A percentile compares a stretch with the other conserved stretches of the same genome.
These are phyloP conservation scores for Cubamyces sp. DNA, from an alignment of 768 basidiomycete genomes.

Conservation along the genomic window DNA sequence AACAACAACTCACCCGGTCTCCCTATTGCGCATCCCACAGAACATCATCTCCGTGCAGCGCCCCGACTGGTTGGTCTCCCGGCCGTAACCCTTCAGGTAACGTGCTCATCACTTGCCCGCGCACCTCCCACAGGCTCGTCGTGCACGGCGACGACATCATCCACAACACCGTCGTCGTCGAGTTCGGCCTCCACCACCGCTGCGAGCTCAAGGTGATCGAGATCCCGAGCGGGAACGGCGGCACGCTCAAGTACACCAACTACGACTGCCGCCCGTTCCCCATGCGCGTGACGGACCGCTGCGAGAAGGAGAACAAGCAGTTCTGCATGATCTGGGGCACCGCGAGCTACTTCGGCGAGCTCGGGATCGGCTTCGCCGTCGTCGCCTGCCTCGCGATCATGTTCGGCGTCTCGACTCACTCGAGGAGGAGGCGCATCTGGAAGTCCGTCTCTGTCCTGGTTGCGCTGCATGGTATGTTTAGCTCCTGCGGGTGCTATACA, in stretches of 20 bases:
- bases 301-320: slow-evolving; percentile 54
- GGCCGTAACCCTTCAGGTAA: slow-evolving; percentile 10
- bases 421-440: slow-evolving; percentile 77
- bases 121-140: slow-evolving; percentile 39
- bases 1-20: background rate
- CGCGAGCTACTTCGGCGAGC: slow-evolving; percentile 66
- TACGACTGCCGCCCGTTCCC: slow-evolving; percentile 73
- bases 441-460: slow-evolving; percentile 69
- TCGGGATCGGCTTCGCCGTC: slow-evolving; percentile 66
- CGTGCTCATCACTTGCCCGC: background rate
- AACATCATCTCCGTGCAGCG: slow-evolving; percentile 59
- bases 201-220: slow-evolving; percentile 58
- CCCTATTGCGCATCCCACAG: slow-evolving; percentile 37
- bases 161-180: slow-evolving; percentile 50
- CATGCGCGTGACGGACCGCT: slow-evolving; percentile 47
- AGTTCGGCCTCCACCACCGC: slow-evolving; percentile 61
- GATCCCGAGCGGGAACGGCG: slow-evolving; percentile 50
- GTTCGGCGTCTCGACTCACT: slow-evolving; percentile 73
- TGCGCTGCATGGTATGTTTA: slow-evolving; percentile 56
- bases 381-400: slow-evolving; percentile 60
- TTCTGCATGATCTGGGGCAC: slow-evolving; percentile 75
- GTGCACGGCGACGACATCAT: slow-evolving; percentile 46
- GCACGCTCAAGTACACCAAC: slow-evolving; percentile 52
- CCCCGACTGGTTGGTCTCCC: slow-evolving; percentile 60
- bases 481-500: background rate